A percentile compares a stretch with the other conserved stretches of the same genome.
phyloP scores from a whole-genome alignment of 768 basidiomycete genomes.

The Auriscalpium vulgare region DNA sequence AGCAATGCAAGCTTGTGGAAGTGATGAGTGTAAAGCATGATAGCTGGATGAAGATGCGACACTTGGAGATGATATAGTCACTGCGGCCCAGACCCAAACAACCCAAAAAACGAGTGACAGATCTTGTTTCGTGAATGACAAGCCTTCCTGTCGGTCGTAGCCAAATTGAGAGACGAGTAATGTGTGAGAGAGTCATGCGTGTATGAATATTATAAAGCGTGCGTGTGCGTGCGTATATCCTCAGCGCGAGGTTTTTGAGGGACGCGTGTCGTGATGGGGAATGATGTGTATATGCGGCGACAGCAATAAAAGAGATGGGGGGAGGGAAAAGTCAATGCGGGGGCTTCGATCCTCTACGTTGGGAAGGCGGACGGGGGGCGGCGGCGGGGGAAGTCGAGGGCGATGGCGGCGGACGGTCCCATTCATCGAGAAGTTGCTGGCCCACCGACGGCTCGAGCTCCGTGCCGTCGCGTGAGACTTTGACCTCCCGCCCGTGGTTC shows the following conservation, averaged over 20 bases:
- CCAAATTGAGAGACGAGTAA: not conserved
- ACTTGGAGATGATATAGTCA: not conserved
- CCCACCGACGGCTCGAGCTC: slow-evolving; percentile 82
- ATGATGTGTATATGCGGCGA: not conserved
- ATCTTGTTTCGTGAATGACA: slow-evolving; percentile 50
- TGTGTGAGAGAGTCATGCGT: not conserved
- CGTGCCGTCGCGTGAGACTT: slow-evolving; percentile 85
- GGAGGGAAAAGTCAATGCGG: not conserved
- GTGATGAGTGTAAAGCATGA: not conserved
- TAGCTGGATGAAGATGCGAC: slow-evolving; percentile 9
- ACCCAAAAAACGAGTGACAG: slow-evolving; percentile 25
- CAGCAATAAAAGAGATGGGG: not conserved
- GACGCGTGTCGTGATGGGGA: not conserved
- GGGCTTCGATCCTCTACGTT: slow-evolving; percentile 3
- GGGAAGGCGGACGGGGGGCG: not conserved
- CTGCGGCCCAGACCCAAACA: not conserved
- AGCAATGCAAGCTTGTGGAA: not conserved
- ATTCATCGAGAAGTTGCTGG: slow-evolving; percentile 59
- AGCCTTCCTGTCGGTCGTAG: slow-evolving; percentile 24
- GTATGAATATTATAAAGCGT: slow-evolving; percentile 8
- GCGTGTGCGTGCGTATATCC: slow-evolving; percentile 8
- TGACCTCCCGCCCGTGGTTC: slow-evolving; percentile 80
- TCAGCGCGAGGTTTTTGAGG: slow-evolving; percentile 2
- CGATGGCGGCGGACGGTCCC: slow-evolving; percentile 34
- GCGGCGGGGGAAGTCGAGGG: slow-evolving; percentile 5